Evolutionary conservation across 2,329 filamentous ascomycete genomes (phyloP), one percentile per base, ranked within the genome.

Genomic region (Neofusicoccum parvum): DNA sequence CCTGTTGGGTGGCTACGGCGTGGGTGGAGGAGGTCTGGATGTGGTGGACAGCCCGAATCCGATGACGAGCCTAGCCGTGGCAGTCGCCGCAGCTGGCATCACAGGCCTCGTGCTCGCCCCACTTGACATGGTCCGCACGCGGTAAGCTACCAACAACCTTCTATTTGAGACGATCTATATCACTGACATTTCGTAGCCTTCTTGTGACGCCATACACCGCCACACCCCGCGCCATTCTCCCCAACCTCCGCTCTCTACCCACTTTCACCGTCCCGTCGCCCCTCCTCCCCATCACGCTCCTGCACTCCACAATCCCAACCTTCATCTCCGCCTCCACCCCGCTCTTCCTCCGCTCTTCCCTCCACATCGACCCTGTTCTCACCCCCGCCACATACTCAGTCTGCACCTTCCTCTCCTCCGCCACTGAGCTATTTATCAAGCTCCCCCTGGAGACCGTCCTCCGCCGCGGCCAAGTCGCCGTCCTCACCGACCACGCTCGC

Each of bases 391-490:
- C 91, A 14, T 98, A 96, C 82, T 92, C 90, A 20, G 75, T 97
- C 51, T 88, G 88, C 73, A 92, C 92, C 62, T 97, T 98, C 79
- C 83, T 92, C 70, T 88, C 92, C 14, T 93, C 92, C 2, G 88
- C 89, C 0, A 84, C 88, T 2, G 94, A 96, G 56, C 86, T 98
- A 37, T 91, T 95, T 72, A 79, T 97, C 70, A 94, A 94, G 73
- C 87, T 98, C 12, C 95, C 95, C 0, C 83, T 98, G 4, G 95
- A 99, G 79, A 98, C 94, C 0, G 91, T 97, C 15, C 85, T 98
- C 7, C 89, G 95, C 54, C 88, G 95, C 67, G 94, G 92, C 5
- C 95, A 99, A 78, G 90, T 95, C 66, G 84, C 89, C 1, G 88
- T 92, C 0, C 72, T 79, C 0, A 73, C 76, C 65, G 60, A 59